Base-by-base conservation (phyloP, 441 rosid species). In the Aleurites moluccanus region DNA sequence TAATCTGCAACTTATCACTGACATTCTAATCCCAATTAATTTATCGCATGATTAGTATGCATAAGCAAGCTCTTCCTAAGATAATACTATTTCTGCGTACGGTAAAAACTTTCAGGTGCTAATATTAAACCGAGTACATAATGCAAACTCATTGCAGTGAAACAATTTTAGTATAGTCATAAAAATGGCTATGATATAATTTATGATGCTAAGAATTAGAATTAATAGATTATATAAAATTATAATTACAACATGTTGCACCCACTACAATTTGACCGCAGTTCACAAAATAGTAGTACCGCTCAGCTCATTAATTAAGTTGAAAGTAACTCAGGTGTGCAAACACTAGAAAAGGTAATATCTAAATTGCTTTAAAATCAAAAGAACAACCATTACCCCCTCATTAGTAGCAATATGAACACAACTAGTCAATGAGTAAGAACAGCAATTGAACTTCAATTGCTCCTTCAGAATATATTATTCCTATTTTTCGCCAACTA, bases 21-120 rank as follows among this genome's bases (percentile, higher is more conserved):
- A 30, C 59, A 70, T 67, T 65, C 47, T 67, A 77, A 62, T 47
- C 23, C 70, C 65, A 67, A 62, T 18, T 35, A 44, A 67, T 21
- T 47, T 52, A 56, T 45, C 28, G 38, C 27, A 42, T 38, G 23
- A 56, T 56, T 61, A 45, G 47, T 56, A 45, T 56, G 25, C 21
- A 69, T 38, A 64, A 69, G 64, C 50, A 75, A 40, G 23, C 67
- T 28, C 52, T 11, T 64, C 44, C 55, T 64, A 62, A 67, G 59
- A 40, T 67, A 57, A 8, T 30, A 60, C 11, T 25, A 21, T 21
- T 67, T 56, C 57, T 40, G n/a, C 27, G 35, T 21, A 27, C 42
- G 66, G 20, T 15, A 56, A 57, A 55, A 30, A 61, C 55, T 59
- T 62, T 30, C 47, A 78, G 9, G 40, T 2, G 28, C 23, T 21